Conservation (phyloP, 2,329 filamentous ascomycete genomes). For the Metarhizium sp. region DNA sequence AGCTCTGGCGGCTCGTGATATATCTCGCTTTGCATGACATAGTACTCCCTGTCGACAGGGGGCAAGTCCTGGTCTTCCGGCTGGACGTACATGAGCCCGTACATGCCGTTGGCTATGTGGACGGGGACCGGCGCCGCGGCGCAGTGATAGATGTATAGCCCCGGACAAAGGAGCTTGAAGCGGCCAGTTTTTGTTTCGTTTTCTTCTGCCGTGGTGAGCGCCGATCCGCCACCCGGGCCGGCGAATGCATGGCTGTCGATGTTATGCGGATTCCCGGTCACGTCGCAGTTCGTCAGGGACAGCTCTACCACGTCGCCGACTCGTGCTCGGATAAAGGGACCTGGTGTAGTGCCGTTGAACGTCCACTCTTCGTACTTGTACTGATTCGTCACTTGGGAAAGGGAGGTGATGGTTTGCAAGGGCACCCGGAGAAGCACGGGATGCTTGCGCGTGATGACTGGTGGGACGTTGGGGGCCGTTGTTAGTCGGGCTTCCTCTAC, state of each 20-base stretch:
- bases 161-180: constrained; percentile 20
- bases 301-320: constrained; percentile 23
- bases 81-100: constrained; percentile 26
- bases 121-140: constrained; percentile 25
- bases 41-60: constrained; percentile 23
- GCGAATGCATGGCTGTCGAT: constrained; percentile 23
- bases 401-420: constrained; percentile 16
- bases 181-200: constrained; percentile 20
- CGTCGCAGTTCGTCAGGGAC: constrained; percentile 21
- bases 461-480: constrained; percentile 20
- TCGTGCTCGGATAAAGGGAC: constrained; percentile 25
- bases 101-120: constrained; percentile 28
- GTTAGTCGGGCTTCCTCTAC: constrained; percentile 19
- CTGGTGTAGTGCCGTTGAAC: constrained; percentile 23
- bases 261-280: constrained; percentile 24
- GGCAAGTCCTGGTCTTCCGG: constrained; percentile 19
- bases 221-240: constrained; percentile 22
- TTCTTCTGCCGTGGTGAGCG: constrained; percentile 22
- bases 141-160: constrained; percentile 24
- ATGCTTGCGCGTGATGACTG: constrained; percentile 19
- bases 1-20: constrained; percentile 25
- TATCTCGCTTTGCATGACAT: constrained; percentile 27
- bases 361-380: constrained; percentile 27
- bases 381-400: constrained; percentile 20
- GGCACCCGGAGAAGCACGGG: constrained; percentile 21